Conservation (phyloP, 2,329 filamentous ascomycete species). For the Alternaria sp. region DNA sequence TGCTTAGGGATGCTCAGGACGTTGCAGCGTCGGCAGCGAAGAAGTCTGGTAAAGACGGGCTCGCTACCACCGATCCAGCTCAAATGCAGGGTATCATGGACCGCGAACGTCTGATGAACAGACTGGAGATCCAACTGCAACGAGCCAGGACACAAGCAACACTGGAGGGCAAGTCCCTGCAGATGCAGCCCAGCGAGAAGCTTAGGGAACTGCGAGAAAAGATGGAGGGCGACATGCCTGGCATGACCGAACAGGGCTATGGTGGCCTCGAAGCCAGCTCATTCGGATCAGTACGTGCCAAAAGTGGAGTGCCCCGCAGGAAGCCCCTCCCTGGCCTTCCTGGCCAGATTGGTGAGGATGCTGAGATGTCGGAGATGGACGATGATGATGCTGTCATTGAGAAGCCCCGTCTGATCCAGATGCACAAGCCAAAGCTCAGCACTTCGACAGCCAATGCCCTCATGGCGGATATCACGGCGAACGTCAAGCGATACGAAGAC, state of each 20-base stretch:
- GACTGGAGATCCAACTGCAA: constrained; percentile 93
- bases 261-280: constrained; percentile 72
- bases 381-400: constrained; percentile 71
- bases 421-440: constrained; percentile 73
- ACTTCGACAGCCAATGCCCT: constrained; percentile 69
- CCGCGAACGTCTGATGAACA: constrained; percentile 88
- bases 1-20: constrained; percentile 96
- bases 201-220: constrained; percentile 89
- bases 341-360: constrained; percentile 47
- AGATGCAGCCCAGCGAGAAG: constrained; percentile 85
- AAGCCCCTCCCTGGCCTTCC: constrained; percentile 47
- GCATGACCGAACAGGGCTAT: constrained; percentile 50
- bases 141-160: constrained; percentile 98
- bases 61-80: constrained; percentile 70
- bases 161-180: constrained; percentile 90
- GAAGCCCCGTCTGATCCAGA: constrained; percentile 79
- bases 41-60: constrained; percentile 59
- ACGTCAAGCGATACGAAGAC: constrained; percentile 74
- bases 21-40: constrained; percentile 88
- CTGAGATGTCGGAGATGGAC: constrained; percentile 37
- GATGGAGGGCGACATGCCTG: constrained; percentile 74
- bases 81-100: constrained; percentile 93
- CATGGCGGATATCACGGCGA: constrained; percentile 74
- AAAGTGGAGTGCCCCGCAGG: constrained; percentile 49
- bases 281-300: constrained; percentile 58